Base-by-base conservation (phyloP, 768 basidiomycete species). In the Sporobolomyces pararoseus region DNA sequence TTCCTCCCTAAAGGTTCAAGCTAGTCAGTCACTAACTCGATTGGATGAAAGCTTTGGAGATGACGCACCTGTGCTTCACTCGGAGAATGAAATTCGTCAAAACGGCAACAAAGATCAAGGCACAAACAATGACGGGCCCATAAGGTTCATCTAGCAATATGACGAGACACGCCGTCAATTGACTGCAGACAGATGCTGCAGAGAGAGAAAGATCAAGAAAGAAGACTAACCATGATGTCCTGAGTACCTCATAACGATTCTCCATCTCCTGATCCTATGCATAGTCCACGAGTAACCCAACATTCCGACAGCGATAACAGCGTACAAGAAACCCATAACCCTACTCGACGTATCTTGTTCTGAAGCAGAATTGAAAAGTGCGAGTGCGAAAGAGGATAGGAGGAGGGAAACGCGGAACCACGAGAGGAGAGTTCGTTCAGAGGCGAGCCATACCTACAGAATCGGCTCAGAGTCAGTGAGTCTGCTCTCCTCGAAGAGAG, bases 351-450 rank as follows among this genome's bases (percentile, higher is more conserved):
- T 88, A 87, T 60, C 92, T 78, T 6, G 80, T 55, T 87, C 89
- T 68, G 84, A 84, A 0, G 89, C 87, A 3, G 79, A 78, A 76
- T 96, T 95, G 82, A 90, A 92, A 12, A 99, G 83, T 1, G 90
- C 93, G 27, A 95, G 82, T 1, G 93, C 84, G 27, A 99, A 85
- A 0, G 90, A 87, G 3, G 88, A 91, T 49, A 97, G 83, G 31
- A 99, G 83, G 46, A 98, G 82, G 3, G 90, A 84, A 50, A 89
- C 87, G 72, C 89, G 90, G 61, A 98, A 82, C 87, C 95, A 99
- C 0, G 93, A 85, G 37, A 98, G 84, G 89, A 93, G 96, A 2
- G 95, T 82, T 29, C 80, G 73, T 37, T 77, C 73, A 23, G 63
- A 65, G 0, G 73, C 75, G 47, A 76, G 71, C 68, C 70, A 76